Conservation (phyloP, 2,329 filamentous ascomycete species). For the Thelonectria olida region DNA sequence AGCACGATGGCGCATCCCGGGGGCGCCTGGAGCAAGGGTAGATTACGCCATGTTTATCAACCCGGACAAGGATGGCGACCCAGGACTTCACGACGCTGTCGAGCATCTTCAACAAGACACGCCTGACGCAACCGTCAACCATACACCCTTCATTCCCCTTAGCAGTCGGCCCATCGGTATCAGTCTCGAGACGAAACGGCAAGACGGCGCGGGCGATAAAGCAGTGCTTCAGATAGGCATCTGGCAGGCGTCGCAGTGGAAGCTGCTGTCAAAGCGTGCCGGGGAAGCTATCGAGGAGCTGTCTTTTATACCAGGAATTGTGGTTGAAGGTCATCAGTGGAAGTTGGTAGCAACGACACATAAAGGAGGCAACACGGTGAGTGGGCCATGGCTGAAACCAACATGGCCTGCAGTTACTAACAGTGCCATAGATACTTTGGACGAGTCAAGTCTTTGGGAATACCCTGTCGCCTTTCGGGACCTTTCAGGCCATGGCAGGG, state of each 20-base stretch:
- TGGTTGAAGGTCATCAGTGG: slow-evolving; percentile 21
- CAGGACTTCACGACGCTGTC: neutral
- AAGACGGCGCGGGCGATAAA: neutral
- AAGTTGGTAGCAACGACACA: slow-evolving; percentile 17
- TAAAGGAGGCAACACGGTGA: slow-evolving; percentile 9
- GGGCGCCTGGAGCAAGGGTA: neutral
- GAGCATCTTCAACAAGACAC: neutral
- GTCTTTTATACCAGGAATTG: slow-evolving; percentile 13
- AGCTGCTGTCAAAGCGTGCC: neutral
- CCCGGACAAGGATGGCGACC: neutral
- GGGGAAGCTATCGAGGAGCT: neutral
- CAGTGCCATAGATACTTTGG: neutral
- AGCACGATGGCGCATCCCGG: neutral
- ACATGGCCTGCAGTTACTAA: neutral
- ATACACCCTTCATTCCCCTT: slow-evolving; percentile 12
- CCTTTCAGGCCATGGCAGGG: neutral
- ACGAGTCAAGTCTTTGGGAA: neutral
- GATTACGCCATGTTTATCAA: slow-evolving; percentile 17
- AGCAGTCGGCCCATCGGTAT: neutral
- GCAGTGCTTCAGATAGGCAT: slow-evolving; percentile 10
- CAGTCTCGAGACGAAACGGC: slow-evolving; percentile 19
- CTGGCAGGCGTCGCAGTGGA: slow-evolving; percentile 21
- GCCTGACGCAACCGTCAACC: slow-evolving; percentile 7
- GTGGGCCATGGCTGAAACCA: neutral
- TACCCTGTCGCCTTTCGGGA: neutral